Conservation (phyloP, 805 yeast genomes). For the Brettanomyces naardenensis region DNA sequence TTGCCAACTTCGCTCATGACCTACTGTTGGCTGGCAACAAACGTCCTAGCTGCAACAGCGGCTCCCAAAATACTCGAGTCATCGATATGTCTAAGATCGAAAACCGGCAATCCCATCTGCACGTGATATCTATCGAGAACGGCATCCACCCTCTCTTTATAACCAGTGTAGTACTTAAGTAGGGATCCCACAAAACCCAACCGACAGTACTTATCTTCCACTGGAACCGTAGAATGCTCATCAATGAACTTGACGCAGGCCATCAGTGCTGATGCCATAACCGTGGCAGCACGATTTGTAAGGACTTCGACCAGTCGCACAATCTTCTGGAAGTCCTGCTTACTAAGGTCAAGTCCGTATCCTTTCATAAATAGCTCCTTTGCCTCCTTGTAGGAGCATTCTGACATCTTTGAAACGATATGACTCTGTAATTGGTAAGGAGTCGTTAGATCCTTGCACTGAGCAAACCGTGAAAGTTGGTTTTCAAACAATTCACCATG, state of each 20-base stretch:
- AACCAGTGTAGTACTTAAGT: constrained; percentile 8
- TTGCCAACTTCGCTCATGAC: no score
- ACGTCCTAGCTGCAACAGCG: constrained; percentile 51
- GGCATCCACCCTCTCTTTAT: constrained; percentile 4
- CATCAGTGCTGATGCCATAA: constrained; percentile 34
- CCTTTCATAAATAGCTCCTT: not conserved
- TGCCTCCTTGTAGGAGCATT: constrained; percentile 1
- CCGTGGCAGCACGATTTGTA: constrained; percentile 36
- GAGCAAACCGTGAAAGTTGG: not conserved
- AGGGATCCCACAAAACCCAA: constrained; percentile 11
- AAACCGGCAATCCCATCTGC: constrained; percentile 22
- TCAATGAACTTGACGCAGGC: constrained; percentile 26
- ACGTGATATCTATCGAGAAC: constrained; percentile 7
- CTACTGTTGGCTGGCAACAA: no score
- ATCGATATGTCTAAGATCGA: constrained; percentile 32
- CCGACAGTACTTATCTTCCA: not conserved
- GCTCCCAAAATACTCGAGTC: constrained; percentile 47
- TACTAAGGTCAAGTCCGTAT: constrained; percentile 3
- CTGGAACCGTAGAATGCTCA: not conserved
- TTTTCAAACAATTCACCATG: constrained; percentile 7
- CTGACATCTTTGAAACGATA: constrained; percentile 30
- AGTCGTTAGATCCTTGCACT: not conserved
- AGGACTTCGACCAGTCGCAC: constrained; percentile 26
- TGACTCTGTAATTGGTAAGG: constrained; percentile 3
- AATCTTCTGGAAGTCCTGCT: constrained; percentile 7